Evolutionary conservation across 1,284 basidiomycete species (phyloP), one percentile per base, ranked within the genome.

Genomic region (Leccinum variabile): DNA sequence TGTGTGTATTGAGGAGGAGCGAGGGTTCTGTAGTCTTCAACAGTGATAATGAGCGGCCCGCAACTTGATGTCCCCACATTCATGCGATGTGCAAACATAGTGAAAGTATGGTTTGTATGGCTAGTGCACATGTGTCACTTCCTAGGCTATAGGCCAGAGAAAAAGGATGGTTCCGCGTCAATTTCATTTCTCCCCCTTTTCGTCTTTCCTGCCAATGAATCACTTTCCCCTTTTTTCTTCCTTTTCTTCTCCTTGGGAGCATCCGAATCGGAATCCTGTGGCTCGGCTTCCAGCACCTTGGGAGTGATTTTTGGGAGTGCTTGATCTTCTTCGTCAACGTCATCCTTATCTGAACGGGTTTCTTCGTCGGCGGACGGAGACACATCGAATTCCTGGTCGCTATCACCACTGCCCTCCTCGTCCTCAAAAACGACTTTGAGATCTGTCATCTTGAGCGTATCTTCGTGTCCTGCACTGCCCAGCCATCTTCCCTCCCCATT

Each of bases 381-480:
- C 4, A 78, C 71, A 28, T 68, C 75, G 39, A 62, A 66, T 8
- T 70, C 71, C 22, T 74, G 75, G 30, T 76, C 76, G 44, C 69
- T 67, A 22, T 70, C 72, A 6, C 66, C 66, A 16, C 72, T 75
- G 39, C 28, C 28, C 35, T 37, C 39, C 10, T 77, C 77, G 14
- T 82, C 81, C 49, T 79, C 80, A 65, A 84, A 81, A 59, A 86
- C 82, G 3, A 79, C 82, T 60, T 79, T 84, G 39, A 98, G 78
- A 77, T 97, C 91, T 28, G 94, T 97, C 76, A 98, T 77, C 74
- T 90, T 91, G 66, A 97, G 75, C 33, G 87, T 81, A 65, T 96
- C 92, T 67, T 97, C 95, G 71, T 98, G 95, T 16, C 92, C 93
- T n/a, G 90, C 91, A 73, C 93, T 95, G n/a, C 88, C 96, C 16